phyloP scores from a whole-genome alignment of 106 monocot genomes.

The Dendrobium chrysotoxum region DNA sequence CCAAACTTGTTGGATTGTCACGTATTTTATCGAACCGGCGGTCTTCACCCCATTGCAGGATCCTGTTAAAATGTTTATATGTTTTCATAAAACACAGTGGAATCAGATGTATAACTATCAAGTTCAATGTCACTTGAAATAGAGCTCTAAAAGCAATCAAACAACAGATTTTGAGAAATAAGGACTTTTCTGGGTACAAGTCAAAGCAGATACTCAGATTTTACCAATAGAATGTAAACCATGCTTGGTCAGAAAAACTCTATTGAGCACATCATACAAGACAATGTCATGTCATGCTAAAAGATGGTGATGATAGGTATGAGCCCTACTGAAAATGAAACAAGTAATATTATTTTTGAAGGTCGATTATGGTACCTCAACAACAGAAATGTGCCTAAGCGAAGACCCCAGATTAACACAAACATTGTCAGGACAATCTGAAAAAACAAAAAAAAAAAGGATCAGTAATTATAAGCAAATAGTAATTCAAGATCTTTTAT shows the following conservation, averaged over 20 bases:
- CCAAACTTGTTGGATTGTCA: constrained; percentile 51
- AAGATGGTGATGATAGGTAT: too few relatives aligned
- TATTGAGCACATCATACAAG: not conserved
- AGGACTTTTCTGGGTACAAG: not conserved
- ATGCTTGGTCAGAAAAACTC: not conserved
- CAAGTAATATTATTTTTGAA: not conserved
- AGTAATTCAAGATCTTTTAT: not conserved
- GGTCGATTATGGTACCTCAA: constrained; percentile 54
- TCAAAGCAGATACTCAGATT: not conserved
- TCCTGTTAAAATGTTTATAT: constrained; percentile 29
- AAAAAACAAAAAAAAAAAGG: constrained; percentile 5
- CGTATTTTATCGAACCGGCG: constrained; percentile 88
- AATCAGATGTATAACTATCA: not conserved
- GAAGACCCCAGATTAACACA: constrained; percentile 82
- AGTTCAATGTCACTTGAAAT: not conserved
- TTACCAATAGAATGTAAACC: not conserved
- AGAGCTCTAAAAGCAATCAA: not conserved
- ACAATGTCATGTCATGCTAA: too few relatives aligned
- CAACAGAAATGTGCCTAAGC: constrained; percentile 65
- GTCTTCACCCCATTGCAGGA: constrained; percentile 94
- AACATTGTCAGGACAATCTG: constrained; percentile 71
- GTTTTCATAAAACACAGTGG: not conserved
- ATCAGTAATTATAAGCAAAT: not conserved
- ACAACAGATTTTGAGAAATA: not conserved
- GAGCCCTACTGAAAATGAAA: too few relatives aligned